Evolutionary conservation across 805 yeast species (phyloP), one percentile per base, ranked within the genome.

Genomic region (Candida arabinofermentans): DNA sequence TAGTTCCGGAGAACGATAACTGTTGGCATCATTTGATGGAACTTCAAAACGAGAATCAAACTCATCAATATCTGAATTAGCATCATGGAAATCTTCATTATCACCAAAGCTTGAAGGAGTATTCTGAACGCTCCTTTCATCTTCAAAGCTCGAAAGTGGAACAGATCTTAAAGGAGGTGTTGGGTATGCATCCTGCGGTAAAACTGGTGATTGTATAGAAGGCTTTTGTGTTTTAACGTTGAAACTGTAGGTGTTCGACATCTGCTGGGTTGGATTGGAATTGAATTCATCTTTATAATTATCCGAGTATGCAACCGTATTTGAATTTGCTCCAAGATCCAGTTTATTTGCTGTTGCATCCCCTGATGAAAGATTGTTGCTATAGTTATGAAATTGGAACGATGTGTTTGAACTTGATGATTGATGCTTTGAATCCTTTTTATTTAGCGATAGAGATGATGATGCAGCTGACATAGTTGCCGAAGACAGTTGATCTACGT

Each of bases 11-110:
- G 46, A 30, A 8, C 9, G 18, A 9, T 24, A 19, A 17, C 12
- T 12, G 9, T 31, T 8, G 1, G 32, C 10, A 23, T 31, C 19
- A 13, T 12, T 17, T 8, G 36, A 17, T 3, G 12, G 22, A 5
- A 18, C n/a, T 29, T 53, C 50, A 36, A 49, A 57, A 26, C 49
- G 47, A 17, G 50, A 46, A 36, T 57, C 61, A 41, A 57, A 57
- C 9, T 42, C 55, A 36, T 54, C 54, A 4, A 57, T 49, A n/a
- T 57, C 53, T 27, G 57, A 51, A 36, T 27, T 37, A 8, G 51
- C 55, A 40, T 55, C 58, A 13, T 46, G 43, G 29, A 39, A 53
- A 5, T 40, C 40, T 3, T 44, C 51, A 3, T 43, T 50, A 8
- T 39, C 24, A 17, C 30, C 46, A 17, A 16, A 9, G 13, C 17